Evolutionary conservation across 306 rosid genomes (phyloP).

Genomic region (Quercus ilex): DNA sequence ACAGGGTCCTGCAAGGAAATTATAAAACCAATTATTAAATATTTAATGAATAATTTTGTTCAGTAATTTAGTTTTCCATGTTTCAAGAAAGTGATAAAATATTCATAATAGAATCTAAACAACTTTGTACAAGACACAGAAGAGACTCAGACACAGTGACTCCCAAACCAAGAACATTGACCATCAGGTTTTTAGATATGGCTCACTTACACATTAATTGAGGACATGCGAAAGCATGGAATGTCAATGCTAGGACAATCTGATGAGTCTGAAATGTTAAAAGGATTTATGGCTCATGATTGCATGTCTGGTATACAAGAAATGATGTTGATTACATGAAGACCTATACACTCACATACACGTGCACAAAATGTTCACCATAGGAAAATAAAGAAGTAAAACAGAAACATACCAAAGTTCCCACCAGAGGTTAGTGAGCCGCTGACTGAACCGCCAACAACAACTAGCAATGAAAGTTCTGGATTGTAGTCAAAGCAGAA

Average conservation of each 20-base stretch:
- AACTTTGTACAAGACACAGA: background rate
- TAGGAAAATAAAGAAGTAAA: slow-evolving; percentile 14
- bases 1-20: slow-evolving; percentile 55
- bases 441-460: slow-evolving; percentile 37
- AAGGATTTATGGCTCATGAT: background rate
- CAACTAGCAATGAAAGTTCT: slow-evolving; percentile 63
- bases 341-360: slow-evolving; percentile 4
- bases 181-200: background rate
- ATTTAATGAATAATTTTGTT: slow-evolving; percentile 13
- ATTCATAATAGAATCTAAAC: slow-evolving; percentile 6
- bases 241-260: slow-evolving; percentile 2
- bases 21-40: slow-evolving; percentile 1
- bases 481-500: slow-evolving; percentile 52
- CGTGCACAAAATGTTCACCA: slow-evolving; percentile 6
- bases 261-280: slow-evolving; percentile 4
- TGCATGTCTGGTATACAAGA: slow-evolving; percentile 8
- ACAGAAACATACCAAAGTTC: slow-evolving; percentile 42
- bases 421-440: slow-evolving; percentile 36
- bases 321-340: slow-evolving; percentile 1
- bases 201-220: background rate
- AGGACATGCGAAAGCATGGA: background rate
- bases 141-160: background rate
- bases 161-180: slow-evolving; percentile 3
- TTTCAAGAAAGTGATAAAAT: slow-evolving; percentile 10
- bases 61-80: background rate